Conservation (phyloP, 1,139 yeast genomes). For the Candida glucosophila region DNA sequence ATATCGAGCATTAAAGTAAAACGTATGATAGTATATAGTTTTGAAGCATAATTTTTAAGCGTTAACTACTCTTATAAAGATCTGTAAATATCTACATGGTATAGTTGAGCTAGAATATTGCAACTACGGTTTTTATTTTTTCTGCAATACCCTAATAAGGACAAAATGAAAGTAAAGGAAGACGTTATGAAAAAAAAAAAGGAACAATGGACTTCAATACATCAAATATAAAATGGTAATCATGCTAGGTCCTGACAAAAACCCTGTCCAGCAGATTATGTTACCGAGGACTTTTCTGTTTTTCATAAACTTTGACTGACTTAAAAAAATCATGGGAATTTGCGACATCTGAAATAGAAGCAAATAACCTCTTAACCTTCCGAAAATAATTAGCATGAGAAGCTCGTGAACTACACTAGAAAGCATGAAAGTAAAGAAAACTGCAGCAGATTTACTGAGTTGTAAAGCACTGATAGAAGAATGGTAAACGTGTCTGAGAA, state of each 20-base stretch:
- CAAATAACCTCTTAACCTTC: constrained; percentile 71
- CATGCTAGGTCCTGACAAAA: constrained; percentile 82
- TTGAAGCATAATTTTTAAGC: no score
- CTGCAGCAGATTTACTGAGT: constrained; percentile 59
- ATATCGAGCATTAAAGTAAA: no score
- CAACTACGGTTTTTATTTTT: no score
- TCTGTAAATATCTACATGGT: no score
- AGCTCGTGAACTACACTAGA: constrained; percentile 84
- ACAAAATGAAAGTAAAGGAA: no score
- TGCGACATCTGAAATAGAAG: constrained; percentile 78
- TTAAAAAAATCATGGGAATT: constrained; percentile 53
- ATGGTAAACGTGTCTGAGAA: constrained; percentile 89
- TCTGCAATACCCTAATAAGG: no score
- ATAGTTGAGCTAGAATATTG: no score
- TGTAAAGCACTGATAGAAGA: constrained; percentile 74
- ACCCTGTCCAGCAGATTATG: constrained; percentile 85
- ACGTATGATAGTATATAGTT: no score
- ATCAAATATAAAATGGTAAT: constrained; percentile 79
- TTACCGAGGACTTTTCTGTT: constrained; percentile 63
- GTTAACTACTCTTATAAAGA: no score
- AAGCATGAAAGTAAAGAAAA: constrained; percentile 70
- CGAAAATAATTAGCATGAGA: constrained; percentile 85
- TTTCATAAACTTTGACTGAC: constrained; percentile 43
- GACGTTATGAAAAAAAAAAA: no score
- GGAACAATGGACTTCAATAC: no score